A percentile compares a stretch with the other conserved stretches of the same genome.
These are phyloP conservation scores for Fusarium sp. DNA, from an alignment of 2,329 filamentous ascomycete species.

Conservation along the genomic window DNA sequence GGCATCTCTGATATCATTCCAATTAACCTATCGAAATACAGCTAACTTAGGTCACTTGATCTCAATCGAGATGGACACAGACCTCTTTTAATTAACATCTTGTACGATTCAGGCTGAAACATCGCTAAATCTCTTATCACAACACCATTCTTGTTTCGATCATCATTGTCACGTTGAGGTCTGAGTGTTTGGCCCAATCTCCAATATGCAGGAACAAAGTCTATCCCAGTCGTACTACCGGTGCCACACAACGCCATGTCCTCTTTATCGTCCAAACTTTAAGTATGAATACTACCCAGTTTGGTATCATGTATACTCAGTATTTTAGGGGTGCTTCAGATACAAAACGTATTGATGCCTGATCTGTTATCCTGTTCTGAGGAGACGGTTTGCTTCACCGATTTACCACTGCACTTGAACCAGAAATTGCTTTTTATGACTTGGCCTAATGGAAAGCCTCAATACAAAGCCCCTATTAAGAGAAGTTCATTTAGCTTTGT, in stretches of 20 bases:
- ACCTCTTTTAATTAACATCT: neutral
- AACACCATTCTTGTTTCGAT: neutral
- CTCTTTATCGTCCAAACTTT: neutral
- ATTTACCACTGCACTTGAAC: neutral
- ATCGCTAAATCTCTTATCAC: neutral
- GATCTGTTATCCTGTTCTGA: neutral
- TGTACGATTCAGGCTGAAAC: neutral
- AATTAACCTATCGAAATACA: neutral
- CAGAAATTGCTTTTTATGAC: neutral
- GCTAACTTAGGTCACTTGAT: neutral
- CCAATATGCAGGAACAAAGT: constrained; percentile 24
- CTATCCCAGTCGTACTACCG: neutral
- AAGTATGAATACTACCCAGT: neutral
- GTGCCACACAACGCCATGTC: neutral
- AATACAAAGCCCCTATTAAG: neutral
- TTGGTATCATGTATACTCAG: neutral
- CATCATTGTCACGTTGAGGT: neutral
- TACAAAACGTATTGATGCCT: neutral
- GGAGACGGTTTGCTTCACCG: neutral
- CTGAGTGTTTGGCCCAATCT: constrained; percentile 1
- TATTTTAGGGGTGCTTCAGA: neutral
- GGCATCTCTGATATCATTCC: neutral
- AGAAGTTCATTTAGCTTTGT: neutral
- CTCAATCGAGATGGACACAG: neutral
- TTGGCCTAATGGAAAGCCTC: neutral